Percentiles rank a stretch among this genome's conserved stretches.
Conservation (phyloP, 345 rosid species). For the Raphanus sativus region DNA sequence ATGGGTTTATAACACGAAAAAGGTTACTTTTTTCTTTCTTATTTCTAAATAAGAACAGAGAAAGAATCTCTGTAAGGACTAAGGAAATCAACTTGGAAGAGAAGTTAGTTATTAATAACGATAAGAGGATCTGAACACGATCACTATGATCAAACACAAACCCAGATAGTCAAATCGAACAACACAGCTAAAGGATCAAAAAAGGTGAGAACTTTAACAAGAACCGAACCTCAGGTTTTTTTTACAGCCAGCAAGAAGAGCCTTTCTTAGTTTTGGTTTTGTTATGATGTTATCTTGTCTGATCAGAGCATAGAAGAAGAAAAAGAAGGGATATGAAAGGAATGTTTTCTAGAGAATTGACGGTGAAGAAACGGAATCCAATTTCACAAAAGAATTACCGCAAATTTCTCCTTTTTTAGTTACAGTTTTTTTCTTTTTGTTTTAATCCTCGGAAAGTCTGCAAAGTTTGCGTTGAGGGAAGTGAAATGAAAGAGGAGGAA, state of each 20-base stretch:
- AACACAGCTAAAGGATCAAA: constrained; percentile 18
- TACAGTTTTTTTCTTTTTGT: not conserved
- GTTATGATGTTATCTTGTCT: constrained; percentile 7
- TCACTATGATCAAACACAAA: not conserved
- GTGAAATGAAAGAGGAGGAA: constrained; percentile 19
- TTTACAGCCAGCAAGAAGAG: constrained; percentile 39
- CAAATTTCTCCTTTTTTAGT: not conserved
- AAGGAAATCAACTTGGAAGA: not conserved
- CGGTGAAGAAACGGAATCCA: not conserved
- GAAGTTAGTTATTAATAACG: not conserved
- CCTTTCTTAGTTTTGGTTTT: constrained; percentile 1
- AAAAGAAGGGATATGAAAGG: not conserved
- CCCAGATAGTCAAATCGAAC: constrained; percentile 16
- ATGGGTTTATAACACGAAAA: not conserved
- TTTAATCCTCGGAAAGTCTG: constrained; percentile 26
- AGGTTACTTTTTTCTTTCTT: not conserved
- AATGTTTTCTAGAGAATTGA: constrained; percentile 27
- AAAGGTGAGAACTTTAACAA: constrained; percentile 38
- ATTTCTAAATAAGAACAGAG: not conserved
- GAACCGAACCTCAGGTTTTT: constrained; percentile 31
- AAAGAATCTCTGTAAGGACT: constrained; percentile 20
- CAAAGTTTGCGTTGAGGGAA: constrained; percentile 26
- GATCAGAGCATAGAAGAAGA: constrained; percentile 34
- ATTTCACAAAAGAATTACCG: constrained; percentile 9
- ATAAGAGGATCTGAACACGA: constrained; percentile 8